phyloP scores from a whole-genome alignment of 2,329 filamentous ascomycete genomes.

The Neonectria punicea region DNA sequence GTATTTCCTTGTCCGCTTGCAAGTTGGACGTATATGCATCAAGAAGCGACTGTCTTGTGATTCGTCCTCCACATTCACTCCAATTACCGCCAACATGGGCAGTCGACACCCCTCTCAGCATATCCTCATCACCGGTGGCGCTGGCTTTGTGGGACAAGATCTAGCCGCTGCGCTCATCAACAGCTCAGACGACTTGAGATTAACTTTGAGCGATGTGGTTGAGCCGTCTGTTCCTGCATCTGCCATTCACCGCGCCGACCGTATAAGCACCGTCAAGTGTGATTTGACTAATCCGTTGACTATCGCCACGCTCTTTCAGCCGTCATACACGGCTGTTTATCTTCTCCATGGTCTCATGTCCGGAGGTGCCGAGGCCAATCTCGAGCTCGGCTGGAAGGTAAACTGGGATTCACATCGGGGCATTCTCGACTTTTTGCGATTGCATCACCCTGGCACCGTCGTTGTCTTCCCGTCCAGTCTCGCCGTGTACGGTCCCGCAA shows the following conservation, averaged over 20 bases:
- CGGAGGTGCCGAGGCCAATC: conserved; percentile 67
- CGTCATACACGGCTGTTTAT: conserved; percentile 58
- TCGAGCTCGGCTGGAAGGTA: conserved; percentile 64
- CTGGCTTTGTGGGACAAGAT: conserved; percentile 71
- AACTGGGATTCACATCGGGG: conserved; percentile 66
- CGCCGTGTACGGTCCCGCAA: conserved; percentile 63
- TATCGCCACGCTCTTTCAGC: conserved; percentile 44
- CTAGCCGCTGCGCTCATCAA: conserved; percentile 64
- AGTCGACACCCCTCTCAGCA: conserved; percentile 25
- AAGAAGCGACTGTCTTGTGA: background rate
- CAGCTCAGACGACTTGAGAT: conserved; percentile 44
- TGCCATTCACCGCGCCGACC: conserved; percentile 44
- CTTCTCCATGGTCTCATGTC: conserved; percentile 74
- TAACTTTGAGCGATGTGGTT: conserved; percentile 67
- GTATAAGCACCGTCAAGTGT: conserved; percentile 42
- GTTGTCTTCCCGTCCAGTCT: conserved; percentile 68
- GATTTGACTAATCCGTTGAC: conserved; percentile 47
- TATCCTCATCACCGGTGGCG: conserved; percentile 70
- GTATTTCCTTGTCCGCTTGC: background rate
- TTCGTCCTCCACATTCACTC: no score
- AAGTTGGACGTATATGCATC: background rate
- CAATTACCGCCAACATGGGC: background rate
- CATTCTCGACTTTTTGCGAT: conserved; percentile 62
- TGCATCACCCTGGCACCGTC: conserved; percentile 56
- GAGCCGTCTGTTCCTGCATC: conserved; percentile 57